A percentile compares a stretch with the other conserved stretches of the same genome.
These are phyloP conservation scores for Kuraishia hungarica DNA, from an alignment of 805 yeast species.

Conservation along the genomic window DNA sequence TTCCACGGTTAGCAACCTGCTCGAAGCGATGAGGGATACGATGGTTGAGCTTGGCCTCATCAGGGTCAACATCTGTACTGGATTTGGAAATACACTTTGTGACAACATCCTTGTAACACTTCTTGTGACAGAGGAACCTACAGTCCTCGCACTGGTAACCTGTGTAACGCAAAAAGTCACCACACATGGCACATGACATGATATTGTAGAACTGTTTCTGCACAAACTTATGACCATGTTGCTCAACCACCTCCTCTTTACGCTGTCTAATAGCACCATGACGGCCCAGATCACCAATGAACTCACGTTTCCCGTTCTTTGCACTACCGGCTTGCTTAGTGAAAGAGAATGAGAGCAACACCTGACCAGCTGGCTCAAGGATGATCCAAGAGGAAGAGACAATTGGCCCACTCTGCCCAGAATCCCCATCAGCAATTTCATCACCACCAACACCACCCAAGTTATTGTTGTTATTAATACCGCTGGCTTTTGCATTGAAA, in stretches of 20 bases:
- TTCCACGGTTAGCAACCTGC: constrained; percentile 85
- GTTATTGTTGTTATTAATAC: neutral
- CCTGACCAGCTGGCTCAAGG: constrained; percentile 91
- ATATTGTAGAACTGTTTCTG: constrained; percentile 92
- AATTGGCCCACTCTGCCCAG: constrained; percentile 14
- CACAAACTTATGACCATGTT: constrained; percentile 95
- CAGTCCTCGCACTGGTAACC: constrained; percentile 86
- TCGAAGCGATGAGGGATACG: constrained; percentile 96
- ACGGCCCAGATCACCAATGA: constrained; percentile 71
- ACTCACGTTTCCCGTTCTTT: constrained; percentile 36
- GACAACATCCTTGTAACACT: constrained; percentile 72
- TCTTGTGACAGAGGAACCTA: constrained; percentile 70
- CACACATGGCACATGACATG: constrained; percentile 97
- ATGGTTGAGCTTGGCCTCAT: constrained; percentile 81
- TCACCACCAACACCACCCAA: neutral
- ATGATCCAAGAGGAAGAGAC: constrained; percentile 78
- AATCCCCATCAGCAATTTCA: neutral
- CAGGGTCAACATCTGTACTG: constrained; percentile 58
- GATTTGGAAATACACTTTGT: constrained; percentile 79
- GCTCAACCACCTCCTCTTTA: constrained; percentile 83
- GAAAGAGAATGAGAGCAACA: constrained; percentile 69
- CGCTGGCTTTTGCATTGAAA: constrained; percentile 2
- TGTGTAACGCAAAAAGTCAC: constrained; percentile 84
- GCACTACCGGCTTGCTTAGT: constrained; percentile 49
- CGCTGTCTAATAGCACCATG: constrained; percentile 97